Base-by-base conservation (phyloP, 257 asterid species). In the Parsonsia alboflavescens region DNA sequence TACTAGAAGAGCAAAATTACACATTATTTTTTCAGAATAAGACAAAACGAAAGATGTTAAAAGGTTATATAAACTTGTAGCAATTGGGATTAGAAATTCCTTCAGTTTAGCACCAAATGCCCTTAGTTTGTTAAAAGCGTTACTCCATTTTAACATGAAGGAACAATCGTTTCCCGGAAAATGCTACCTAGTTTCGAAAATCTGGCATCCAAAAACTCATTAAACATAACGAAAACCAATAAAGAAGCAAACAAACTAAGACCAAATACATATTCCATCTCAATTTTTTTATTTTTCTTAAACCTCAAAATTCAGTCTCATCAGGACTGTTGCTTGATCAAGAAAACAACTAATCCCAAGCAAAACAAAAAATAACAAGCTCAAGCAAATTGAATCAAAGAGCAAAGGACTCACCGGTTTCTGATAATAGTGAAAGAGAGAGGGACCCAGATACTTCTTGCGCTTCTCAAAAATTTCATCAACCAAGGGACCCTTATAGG, bases 401-500 rank as follows among this genome's bases (percentile, higher is more conserved):
- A 26, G 56, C 15, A 56, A 17, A 13, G 59, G 64, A 63, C 86
- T 86, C 84, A 93, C 98, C 77, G 98, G 98, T 64, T 89, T 93
- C 68, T 93, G 89, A 73, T 91, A 93, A 88, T 68, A 93, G 79
- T 93, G 79, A 72, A 93, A 93, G 13, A 93, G 90, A 33, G 98
- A 93, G 0, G 98, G 94, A 26, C 97, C 97, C 88, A 91, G 81
- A 70, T 73, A 93, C 76, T 85, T 81, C 74, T 86, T 88, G 41
- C 98, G 90, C 85, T 94, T 94, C 82, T 79, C 88, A 45, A 90
- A 63, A 63, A 94, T 88, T 75, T 90, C 92, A 56, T 92, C 97
- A 36, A 91, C 96, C 3, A 75, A 75, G 10, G 97, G 97, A 22
- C 98, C 98, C 42, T 70, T 83, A 68, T 94, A 94, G 28, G 95